Conservation (phyloP, 2,329 filamentous ascomycete genomes). For the Penicillium expansum region DNA sequence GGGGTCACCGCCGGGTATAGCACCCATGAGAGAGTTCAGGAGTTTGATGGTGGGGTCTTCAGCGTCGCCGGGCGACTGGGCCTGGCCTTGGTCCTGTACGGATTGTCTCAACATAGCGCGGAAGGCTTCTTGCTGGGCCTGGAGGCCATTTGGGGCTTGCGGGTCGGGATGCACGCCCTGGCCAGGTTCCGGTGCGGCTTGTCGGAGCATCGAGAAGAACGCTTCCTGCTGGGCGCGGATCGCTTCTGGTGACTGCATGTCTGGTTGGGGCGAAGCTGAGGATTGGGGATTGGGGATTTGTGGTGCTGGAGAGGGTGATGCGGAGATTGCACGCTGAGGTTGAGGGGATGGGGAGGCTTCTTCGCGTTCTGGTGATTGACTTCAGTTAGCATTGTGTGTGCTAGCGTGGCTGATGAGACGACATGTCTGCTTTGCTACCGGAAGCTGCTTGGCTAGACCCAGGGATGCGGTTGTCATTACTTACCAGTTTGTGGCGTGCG, state of each 20-base stretch:
- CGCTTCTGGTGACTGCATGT: constrained; percentile 32
- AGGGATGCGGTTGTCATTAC: not conserved
- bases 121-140: constrained; percentile 42
- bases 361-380: constrained; percentile 22
- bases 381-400: constrained; percentile 9
- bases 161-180: constrained; percentile 14
- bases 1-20: constrained; percentile 24
- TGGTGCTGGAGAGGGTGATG: constrained; percentile 29
- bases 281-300: constrained; percentile 23
- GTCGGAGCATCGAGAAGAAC: constrained; percentile 40
- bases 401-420: not conserved
- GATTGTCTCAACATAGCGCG: constrained; percentile 41
- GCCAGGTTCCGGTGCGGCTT: constrained; percentile 23
- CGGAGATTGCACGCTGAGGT: constrained; percentile 13
- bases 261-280: constrained; percentile 17
- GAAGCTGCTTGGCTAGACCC: not conserved
- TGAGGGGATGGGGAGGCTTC: constrained; percentile 25
- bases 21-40: constrained; percentile 37
- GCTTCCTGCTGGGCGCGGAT: constrained; percentile 44
- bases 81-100: constrained; percentile 21
- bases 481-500: constrained; percentile 44
- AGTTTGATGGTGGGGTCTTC: constrained; percentile 41
- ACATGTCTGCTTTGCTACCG: not conserved
- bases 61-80: constrained; percentile 14
- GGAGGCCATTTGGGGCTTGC: constrained; percentile 19